A percentile compares a stretch with the other conserved stretches of the same genome.
phyloP scores from a whole-genome alignment of 176 grass and related monocot species.

The Phragmites australis region DNA sequence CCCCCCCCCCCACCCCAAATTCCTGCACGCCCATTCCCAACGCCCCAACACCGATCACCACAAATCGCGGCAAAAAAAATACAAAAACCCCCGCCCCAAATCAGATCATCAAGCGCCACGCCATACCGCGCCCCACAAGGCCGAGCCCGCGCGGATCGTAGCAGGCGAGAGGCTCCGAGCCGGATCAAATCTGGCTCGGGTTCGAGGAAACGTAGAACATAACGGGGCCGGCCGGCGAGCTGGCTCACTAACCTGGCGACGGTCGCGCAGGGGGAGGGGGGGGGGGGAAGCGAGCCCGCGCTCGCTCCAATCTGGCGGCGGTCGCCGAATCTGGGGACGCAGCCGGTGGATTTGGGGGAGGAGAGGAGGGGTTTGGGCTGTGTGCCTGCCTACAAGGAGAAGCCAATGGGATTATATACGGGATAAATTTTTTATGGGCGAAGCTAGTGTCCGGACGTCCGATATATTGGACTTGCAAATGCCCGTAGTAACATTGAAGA shows the following conservation, averaged over 20 bases:
- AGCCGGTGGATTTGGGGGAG: conserved; percentile 26
- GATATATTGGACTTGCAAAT: too few relatives aligned
- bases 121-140: background rate
- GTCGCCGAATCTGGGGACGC: conserved; percentile 34
- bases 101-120: background rate
- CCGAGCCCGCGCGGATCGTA: background rate
- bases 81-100: background rate
- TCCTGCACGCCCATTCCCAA: background rate
- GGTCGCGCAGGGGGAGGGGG: background rate
- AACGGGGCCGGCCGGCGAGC: background rate
- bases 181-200: background rate
- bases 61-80: background rate
- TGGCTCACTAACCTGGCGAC: conserved; percentile 9
- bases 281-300: background rate
- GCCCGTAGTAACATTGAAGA: too few relatives aligned
- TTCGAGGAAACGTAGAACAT: background rate
- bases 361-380: conserved; percentile 20
- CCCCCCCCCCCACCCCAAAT: background rate
- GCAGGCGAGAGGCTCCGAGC: background rate
- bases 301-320: conserved; percentile 34
- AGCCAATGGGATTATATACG: conserved; percentile 2
- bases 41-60: background rate
- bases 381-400: conserved; percentile 13
- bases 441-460: too few relatives aligned
- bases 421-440: conserved; percentile 5